Evolutionary conservation across 2,329 filamentous ascomycete genomes (phyloP).

Genomic region (Celoporthe dispersa): DNA sequence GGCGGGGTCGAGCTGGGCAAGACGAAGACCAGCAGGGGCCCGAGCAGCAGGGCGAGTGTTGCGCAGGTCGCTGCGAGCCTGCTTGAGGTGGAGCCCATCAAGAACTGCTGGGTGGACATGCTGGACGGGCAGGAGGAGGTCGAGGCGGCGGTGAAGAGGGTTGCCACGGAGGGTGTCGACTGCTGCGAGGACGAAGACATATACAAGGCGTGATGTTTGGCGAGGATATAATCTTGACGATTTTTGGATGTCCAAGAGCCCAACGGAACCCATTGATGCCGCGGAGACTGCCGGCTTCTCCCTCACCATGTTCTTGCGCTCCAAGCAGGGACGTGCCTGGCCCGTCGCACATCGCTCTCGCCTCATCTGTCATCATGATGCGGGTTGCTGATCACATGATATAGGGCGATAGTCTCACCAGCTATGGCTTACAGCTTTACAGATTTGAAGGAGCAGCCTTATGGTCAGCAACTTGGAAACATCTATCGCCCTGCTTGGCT

Average conservation of each 20-base stretch:
- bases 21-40: constrained; percentile 43
- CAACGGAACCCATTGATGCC: too few relatives aligned
- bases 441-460: too few relatives aligned
- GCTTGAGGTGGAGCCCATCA: constrained; percentile 52
- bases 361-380: too few relatives aligned
- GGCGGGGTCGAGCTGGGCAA: constrained; percentile 54
- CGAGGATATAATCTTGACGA: not conserved
- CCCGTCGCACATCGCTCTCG: not conserved
- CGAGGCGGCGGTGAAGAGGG: constrained; percentile 51
- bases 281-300: not conserved
- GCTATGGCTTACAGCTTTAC: too few relatives aligned
- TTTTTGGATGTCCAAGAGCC: not conserved
- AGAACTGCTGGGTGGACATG: constrained; percentile 60
- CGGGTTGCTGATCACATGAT: too few relatives aligned
- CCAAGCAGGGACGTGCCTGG: not conserved
- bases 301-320: not conserved
- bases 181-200: constrained; percentile 56
- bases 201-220: constrained; percentile 28
- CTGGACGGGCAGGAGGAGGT: constrained; percentile 57
- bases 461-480: too few relatives aligned
- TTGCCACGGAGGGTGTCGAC: constrained; percentile 55
- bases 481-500: too few relatives aligned
- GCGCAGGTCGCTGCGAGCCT: constrained; percentile 61
- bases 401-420: too few relatives aligned
- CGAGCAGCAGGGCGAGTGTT: constrained; percentile 61